Evolutionary conservation across 495 filamentous ascomycete genomes (phyloP).

Genomic region (Evansstolkia leycettana): DNA sequence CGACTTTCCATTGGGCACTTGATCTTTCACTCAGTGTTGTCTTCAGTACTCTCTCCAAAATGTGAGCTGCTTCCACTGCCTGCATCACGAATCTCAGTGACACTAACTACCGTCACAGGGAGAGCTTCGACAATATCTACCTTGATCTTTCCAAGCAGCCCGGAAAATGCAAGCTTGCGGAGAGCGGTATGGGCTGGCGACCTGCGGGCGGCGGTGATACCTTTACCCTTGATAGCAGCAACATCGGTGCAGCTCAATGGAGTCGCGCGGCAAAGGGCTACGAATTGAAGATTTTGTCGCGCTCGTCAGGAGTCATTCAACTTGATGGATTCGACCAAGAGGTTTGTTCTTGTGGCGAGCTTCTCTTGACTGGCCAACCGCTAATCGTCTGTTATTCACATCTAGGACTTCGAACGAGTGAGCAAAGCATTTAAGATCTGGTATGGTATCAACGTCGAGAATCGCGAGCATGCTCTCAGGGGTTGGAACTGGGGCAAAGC

Average conservation of each 20-base stretch:
- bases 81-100: slow-evolving; percentile 1
- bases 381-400: too few species aligned
- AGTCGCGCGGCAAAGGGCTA: slow-evolving; percentile 85
- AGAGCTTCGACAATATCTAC: slow-evolving; percentile 93
- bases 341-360: slow-evolving; percentile 36
- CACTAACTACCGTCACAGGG: slow-evolving; percentile 37
- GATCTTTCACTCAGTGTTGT: too few species aligned
- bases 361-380: too few species aligned
- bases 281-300: slow-evolving; percentile 79
- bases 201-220: slow-evolving; percentile 76
- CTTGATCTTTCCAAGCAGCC: slow-evolving; percentile 82
- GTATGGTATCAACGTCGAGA: slow-evolving; percentile 88
- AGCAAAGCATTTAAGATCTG: slow-evolving; percentile 88
- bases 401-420: slow-evolving; percentile 77
- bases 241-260: slow-evolving; percentile 84
- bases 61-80: slow-evolving; percentile 17
- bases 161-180: slow-evolving; percentile 87
- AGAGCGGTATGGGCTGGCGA: slow-evolving; percentile 90
- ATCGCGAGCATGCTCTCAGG: slow-evolving; percentile 83
- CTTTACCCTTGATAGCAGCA: slow-evolving; percentile 75
- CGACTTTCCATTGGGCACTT: too few species aligned
- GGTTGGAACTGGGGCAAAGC: slow-evolving; percentile 99
- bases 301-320: slow-evolving; percentile 77
- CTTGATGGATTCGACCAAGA: slow-evolving; percentile 92
- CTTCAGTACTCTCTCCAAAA: slow-evolving; percentile 28